Percentiles rank a stretch among this genome's conserved stretches.
Evolutionary conservation across 768 basidiomycete genomes (phyloP).

Genomic region (Podaxis pistillaris): DNA sequence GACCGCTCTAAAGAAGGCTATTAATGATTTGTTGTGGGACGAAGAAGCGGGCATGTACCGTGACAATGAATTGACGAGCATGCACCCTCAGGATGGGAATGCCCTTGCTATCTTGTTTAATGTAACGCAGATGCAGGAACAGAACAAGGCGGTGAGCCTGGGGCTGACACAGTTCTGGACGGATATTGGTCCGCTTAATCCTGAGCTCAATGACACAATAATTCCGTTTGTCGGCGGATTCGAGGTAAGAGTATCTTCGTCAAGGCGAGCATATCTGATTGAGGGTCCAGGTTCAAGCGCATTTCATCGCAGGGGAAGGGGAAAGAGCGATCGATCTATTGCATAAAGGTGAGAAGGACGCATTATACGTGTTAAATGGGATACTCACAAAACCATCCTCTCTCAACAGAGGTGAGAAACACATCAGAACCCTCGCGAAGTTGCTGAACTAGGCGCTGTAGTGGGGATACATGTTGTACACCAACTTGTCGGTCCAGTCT

Average conservation of each 20-base stretch:
- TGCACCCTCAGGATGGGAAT: constrained; percentile 51
- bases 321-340: constrained; percentile 45
- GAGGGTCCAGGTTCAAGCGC: constrained; percentile 42
- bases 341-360: constrained; percentile 25
- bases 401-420: constrained; percentile 3
- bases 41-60: constrained; percentile 40
- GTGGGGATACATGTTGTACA: constrained; percentile 63
- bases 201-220: constrained; percentile 50
- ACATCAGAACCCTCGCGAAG: background rate
- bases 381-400: background rate
- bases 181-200: constrained; percentile 43
- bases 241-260: constrained; percentile 30
- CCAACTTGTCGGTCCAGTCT: constrained; percentile 52
- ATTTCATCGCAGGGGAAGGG: constrained; percentile 46
- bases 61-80: constrained; percentile 40
- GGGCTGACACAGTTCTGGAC: constrained; percentile 49
- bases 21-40: constrained; percentile 46
- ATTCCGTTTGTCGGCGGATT: constrained; percentile 52
- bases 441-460: background rate
- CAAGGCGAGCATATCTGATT: background rate
- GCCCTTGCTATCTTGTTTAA: constrained; percentile 47
- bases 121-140: constrained; percentile 35
- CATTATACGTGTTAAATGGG: background rate
- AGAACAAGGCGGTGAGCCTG: constrained; percentile 40
- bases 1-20: constrained; percentile 36